These are phyloP conservation scores for Neurospora sp. DNA, from an alignment of 495 filamentous ascomycete species.

Conservation along the genomic window DNA sequence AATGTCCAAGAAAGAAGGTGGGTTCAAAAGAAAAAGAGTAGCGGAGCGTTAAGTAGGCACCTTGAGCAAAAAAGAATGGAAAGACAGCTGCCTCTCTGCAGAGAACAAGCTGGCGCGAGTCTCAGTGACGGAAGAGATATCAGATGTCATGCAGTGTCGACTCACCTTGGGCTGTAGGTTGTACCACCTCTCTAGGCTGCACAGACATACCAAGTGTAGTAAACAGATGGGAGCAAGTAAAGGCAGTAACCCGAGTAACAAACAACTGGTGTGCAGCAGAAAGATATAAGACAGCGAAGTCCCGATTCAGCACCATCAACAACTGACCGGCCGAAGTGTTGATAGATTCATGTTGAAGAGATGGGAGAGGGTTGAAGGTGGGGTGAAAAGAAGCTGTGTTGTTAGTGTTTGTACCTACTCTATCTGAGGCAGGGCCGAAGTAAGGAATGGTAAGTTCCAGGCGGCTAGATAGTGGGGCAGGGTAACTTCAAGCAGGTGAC, in stretches of 20 bases:
- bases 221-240: not conserved
- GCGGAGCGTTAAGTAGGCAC: not conserved
- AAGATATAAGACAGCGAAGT: not conserved
- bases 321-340: not conserved
- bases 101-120: not conserved
- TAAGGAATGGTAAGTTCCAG: not conserved
- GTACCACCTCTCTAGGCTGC: not conserved
- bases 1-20: not conserved
- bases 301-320: not conserved
- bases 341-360: not conserved
- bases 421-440: not conserved
- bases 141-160: not conserved
- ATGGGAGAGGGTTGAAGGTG: not conserved
- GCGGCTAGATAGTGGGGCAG: not conserved
- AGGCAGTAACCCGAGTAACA: not conserved
- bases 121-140: not conserved
- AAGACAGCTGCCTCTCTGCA: not conserved
- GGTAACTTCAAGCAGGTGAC: not conserved
- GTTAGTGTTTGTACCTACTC: not conserved
- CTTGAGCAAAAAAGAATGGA: not conserved
- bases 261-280: not conserved
- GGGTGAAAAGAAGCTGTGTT: not conserved
- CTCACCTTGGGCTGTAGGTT: not conserved
- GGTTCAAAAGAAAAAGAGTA: not conserved
- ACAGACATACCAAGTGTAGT: not conserved